phyloP scores from a whole-genome alignment of 495 filamentous ascomycete genomes.

The Penicilliopsis zonata region DNA sequence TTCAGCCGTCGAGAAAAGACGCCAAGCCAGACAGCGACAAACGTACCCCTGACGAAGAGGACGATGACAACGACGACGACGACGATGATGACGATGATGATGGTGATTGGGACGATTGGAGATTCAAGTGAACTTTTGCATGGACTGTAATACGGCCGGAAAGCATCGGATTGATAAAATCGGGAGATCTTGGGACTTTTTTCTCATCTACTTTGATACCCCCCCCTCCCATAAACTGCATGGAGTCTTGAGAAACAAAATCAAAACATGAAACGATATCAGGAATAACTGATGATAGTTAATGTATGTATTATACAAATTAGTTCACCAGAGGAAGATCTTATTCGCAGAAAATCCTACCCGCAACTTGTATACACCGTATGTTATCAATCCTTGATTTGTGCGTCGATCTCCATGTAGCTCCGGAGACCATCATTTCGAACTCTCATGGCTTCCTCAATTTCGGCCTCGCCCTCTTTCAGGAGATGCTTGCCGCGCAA shows the following conservation, averaged over 20 bases:
- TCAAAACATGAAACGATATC: too few species aligned
- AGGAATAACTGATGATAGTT: neutral
- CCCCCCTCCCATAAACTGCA: conserved; percentile 20
- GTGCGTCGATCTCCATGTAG: conserved; percentile 37
- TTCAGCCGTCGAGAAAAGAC: conserved; percentile 2
- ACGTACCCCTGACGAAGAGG: conserved; percentile 15
- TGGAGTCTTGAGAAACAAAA: too few species aligned
- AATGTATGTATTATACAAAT: neutral
- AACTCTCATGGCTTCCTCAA: conserved; percentile 68
- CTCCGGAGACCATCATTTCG: conserved; percentile 58
- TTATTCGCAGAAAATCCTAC: too few species aligned
- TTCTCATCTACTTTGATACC: conserved; percentile 31
- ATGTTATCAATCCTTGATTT: conserved; percentile 1
- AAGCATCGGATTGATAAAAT: conserved; percentile 14
- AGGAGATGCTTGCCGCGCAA: conserved; percentile 54
- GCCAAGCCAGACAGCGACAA: conserved; percentile 5
- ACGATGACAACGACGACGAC: conserved; percentile 42
- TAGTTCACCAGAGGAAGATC: too few species aligned
- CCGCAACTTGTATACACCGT: conserved; percentile 5
- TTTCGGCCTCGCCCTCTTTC: conserved; percentile 63
- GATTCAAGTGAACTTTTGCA: conserved; percentile 41
- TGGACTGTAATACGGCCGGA: conserved; percentile 3
- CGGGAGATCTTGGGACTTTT: conserved; percentile 13
- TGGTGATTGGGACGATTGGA: conserved; percentile 59
- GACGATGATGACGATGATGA: conserved; percentile 46